Evolutionary conservation across 805 yeast genomes (phyloP).

Genomic region (Saturnispora sanitii): DNA sequence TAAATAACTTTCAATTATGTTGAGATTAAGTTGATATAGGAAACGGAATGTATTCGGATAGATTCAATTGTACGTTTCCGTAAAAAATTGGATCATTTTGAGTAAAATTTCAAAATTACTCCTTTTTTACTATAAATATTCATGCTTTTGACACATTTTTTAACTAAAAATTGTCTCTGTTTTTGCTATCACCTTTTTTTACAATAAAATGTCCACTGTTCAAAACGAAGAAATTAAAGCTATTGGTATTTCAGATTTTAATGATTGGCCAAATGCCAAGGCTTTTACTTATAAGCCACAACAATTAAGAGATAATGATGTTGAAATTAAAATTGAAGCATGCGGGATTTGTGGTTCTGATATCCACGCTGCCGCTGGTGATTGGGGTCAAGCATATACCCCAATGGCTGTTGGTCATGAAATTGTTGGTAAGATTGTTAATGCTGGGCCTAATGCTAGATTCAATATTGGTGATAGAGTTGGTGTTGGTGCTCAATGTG

Average conservation of each 20-base stretch:
- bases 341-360: slow-evolving; percentile 46
- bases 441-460: slow-evolving; percentile 27
- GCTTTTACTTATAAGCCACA: slow-evolving; percentile 16
- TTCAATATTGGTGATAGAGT: slow-evolving; percentile 40
- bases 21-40: too few relatives aligned
- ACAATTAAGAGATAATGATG: slow-evolving; percentile 20
- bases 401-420: slow-evolving; percentile 36
- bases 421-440: slow-evolving; percentile 34
- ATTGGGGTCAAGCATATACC: slow-evolving; percentile 14
- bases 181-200: background rate
- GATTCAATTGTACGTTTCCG: too few relatives aligned
- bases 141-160: background rate
- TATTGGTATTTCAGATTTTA: slow-evolving; percentile 15
- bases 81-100: too few relatives aligned
- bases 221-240: slow-evolving; percentile 13
- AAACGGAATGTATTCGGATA: background rate
- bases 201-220: background rate
- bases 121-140: too few relatives aligned
- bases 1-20: too few relatives aligned
- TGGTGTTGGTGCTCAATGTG: slow-evolving; percentile 40
- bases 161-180: too few relatives aligned
- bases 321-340: slow-evolving; percentile 35
- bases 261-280: slow-evolving; percentile 14
- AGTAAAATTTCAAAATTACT: too few relatives aligned
- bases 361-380: slow-evolving; percentile 34